Conservation (phyloP, 1,284 basidiomycete species). For the Fomes fomentarius region DNA sequence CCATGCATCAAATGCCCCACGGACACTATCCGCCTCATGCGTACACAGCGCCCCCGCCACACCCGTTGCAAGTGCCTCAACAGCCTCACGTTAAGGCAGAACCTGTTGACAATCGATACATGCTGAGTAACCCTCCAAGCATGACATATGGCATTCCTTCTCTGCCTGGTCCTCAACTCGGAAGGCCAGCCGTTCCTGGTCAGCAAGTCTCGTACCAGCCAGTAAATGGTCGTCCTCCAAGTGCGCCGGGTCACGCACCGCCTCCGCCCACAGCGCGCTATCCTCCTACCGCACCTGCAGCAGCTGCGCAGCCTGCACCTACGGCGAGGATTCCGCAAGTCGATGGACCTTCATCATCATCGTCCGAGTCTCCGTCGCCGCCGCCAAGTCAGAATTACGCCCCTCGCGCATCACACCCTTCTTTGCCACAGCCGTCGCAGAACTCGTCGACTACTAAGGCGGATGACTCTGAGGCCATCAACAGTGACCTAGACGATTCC, state of each 20-base stretch:
- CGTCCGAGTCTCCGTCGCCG: slow-evolving; percentile 65
- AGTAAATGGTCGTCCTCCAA: slow-evolving; percentile 18
- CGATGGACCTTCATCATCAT: slow-evolving; percentile 59
- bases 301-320: slow-evolving; percentile 13
- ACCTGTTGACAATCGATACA: slow-evolving; percentile 65
- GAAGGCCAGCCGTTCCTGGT: slow-evolving; percentile 46
- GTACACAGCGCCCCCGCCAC: slow-evolving; percentile 42
- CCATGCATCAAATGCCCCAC: slow-evolving; percentile 28
- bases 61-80: slow-evolving; percentile 35
- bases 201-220: slow-evolving; percentile 37
- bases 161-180: slow-evolving; percentile 63
- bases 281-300: slow-evolving; percentile 16
- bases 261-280: slow-evolving; percentile 33
- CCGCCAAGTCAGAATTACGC: slow-evolving; percentile 60
- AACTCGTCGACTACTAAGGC: slow-evolving; percentile 35
- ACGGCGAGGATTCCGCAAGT: slow-evolving; percentile 64
- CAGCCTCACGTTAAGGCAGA: slow-evolving; percentile 65
- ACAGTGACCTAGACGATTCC: slow-evolving; percentile 95
- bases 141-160: slow-evolving; percentile 60
- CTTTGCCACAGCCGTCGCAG: slow-evolving; percentile 38
- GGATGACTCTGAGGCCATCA: slow-evolving; percentile 84
- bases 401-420: slow-evolving; percentile 49
- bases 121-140: slow-evolving; percentile 47
- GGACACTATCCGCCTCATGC: slow-evolving; percentile 42
- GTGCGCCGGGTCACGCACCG: slow-evolving; percentile 26